A percentile compares a stretch with the other conserved stretches of the same genome.
These are phyloP conservation scores for Exophiala sideris DNA, from an alignment of 2,329 filamentous ascomycete species.

Conservation along the genomic window DNA sequence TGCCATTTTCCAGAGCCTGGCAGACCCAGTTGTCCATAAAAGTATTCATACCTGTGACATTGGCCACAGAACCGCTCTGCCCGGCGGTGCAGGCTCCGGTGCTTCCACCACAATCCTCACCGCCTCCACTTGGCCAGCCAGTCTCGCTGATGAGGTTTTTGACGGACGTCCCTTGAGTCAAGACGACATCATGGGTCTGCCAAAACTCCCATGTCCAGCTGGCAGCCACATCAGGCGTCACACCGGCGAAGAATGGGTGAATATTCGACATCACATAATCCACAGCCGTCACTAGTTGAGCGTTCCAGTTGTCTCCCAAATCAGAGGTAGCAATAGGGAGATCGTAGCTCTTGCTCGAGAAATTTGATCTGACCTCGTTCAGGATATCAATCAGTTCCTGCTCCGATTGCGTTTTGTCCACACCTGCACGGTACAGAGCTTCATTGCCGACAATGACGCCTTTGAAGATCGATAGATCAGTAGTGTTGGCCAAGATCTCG, in stretches of 20 bases:
- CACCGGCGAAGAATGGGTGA: constrained; percentile 90
- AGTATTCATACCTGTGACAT: constrained; percentile 75
- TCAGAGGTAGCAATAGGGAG: constrained; percentile 84
- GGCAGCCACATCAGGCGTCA: constrained; percentile 64
- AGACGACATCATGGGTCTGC: constrained; percentile 62
- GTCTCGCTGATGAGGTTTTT: constrained; percentile 85
- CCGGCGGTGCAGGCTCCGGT: constrained; percentile 54
- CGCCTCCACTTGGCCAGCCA: constrained; percentile 83
- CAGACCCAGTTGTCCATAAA: constrained; percentile 88
- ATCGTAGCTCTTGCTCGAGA: constrained; percentile 63
- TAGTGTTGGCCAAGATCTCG: constrained; percentile 63
- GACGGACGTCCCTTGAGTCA: constrained; percentile 55
- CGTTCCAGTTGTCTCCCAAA: constrained; percentile 81
- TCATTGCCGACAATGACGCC: constrained; percentile 64
- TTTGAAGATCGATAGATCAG: constrained; percentile 51
- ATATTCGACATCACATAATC: constrained; percentile 96
- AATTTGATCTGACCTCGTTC: constrained; percentile 65
- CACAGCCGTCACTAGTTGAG: constrained; percentile 63
- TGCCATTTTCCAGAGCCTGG: constrained; percentile 71
- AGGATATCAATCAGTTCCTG: constrained; percentile 63
- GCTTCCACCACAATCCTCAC: constrained; percentile 66
- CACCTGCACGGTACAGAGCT: constrained; percentile 53
- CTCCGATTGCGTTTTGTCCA: constrained; percentile 60
- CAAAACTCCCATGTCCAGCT: constrained; percentile 83
- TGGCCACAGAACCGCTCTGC: constrained; percentile 68